Evolutionary conservation across 768 basidiomycete species (phyloP).

Genomic region (Gymnopilus junonius): DNA sequence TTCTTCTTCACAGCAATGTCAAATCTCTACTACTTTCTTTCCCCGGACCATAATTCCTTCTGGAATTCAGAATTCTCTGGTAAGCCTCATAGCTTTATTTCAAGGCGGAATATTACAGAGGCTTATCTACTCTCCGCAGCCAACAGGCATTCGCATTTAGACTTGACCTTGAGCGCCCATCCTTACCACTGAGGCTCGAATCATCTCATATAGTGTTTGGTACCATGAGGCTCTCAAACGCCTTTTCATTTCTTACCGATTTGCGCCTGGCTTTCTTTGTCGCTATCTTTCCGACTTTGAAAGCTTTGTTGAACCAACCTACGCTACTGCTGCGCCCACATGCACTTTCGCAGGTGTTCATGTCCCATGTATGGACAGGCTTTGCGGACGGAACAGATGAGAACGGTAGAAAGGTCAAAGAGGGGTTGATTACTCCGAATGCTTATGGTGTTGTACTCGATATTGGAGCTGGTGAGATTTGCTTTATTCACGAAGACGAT

Average conservation of each 20-base stretch:
- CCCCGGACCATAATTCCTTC: not conserved
- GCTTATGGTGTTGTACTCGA: conserved; percentile 69
- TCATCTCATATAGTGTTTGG: not conserved
- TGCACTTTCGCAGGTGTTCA: conserved; percentile 56
- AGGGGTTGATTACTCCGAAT: conserved; percentile 51
- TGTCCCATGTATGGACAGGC: conserved; percentile 58
- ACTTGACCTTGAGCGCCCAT: not conserved
- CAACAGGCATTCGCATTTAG: not conserved
- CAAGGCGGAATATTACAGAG: not conserved
- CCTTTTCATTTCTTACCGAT: conserved; percentile 47
- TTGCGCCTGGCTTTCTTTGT: conserved; percentile 40
- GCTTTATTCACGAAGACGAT: not conserved
- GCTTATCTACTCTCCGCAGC: too few relatives aligned
- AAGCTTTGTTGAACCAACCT: conserved; percentile 43
- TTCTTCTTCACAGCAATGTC: not conserved
- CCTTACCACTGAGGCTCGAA: not conserved
- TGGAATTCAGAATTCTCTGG: not conserved
- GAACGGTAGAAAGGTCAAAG: conserved; percentile 43
- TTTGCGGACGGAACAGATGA: conserved; percentile 55
- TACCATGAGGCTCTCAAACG: conserved; percentile 51
- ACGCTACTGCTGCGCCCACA: conserved; percentile 47
- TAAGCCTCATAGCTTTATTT: not conserved
- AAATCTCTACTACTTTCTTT: not conserved
- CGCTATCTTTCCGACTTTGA: conserved; percentile 51
- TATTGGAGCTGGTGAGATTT: conserved; percentile 60